Percentiles rank a stretch among this genome's conserved stretches.
These are phyloP conservation scores for Podospora comata DNA, from an alignment of 495 filamentous ascomycete species.

Conservation along the genomic window DNA sequence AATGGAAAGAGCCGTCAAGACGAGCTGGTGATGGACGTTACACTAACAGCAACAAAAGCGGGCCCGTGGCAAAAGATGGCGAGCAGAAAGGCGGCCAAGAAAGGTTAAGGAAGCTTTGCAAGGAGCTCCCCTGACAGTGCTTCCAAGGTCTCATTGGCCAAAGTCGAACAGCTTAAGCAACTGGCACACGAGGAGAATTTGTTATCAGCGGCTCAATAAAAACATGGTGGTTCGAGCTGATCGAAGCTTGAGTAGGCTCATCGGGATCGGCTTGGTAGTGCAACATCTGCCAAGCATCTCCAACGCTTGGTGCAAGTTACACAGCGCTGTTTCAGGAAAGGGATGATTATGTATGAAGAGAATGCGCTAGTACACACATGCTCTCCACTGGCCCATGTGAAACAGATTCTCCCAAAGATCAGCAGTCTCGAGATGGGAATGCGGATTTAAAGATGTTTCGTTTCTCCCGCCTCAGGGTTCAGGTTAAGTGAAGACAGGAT, in stretches of 20 bases:
- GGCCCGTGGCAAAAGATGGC: not conserved
- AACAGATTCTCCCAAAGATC: not conserved
- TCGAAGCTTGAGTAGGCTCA: not conserved
- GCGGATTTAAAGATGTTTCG: not conserved
- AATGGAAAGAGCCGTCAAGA: conserved; percentile 7
- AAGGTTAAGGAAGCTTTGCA: not conserved
- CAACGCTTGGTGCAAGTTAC: not conserved
- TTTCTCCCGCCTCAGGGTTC: not conserved
- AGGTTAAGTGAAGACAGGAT: not conserved
- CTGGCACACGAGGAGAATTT: not conserved
- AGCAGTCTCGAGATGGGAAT: not conserved
- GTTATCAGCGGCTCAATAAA: not conserved
- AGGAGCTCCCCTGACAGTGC: not conserved
- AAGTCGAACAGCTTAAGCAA: not conserved
- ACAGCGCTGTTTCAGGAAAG: not conserved
- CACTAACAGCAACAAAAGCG: not conserved
- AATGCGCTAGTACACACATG: not conserved
- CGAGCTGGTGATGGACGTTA: not conserved
- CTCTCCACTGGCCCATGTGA: not conserved
- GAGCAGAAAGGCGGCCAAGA: not conserved
- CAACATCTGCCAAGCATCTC: not conserved
- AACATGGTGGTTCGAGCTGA: not conserved
- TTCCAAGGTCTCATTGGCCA: not conserved
- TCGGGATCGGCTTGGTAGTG: not conserved
- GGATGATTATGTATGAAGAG: not conserved